phyloP scores from a whole-genome alignment of 768 basidiomycete species.

The Gloeophyllum trabeum region DNA sequence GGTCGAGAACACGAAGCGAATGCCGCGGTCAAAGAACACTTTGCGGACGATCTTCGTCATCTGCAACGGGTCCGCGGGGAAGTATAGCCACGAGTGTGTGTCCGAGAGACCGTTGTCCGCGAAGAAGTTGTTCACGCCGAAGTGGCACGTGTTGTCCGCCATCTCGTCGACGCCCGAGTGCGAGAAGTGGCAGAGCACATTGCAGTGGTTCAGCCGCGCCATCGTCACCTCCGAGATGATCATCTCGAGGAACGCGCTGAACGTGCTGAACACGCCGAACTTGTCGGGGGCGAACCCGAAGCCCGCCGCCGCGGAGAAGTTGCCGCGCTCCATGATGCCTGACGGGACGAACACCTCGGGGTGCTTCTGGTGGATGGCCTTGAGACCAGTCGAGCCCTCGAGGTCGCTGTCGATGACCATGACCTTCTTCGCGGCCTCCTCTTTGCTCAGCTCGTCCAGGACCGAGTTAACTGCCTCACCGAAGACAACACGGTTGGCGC shows the following conservation, averaged over 20 bases:
- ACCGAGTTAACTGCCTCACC: slow-evolving; percentile 78
- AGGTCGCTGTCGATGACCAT: slow-evolving; percentile 89
- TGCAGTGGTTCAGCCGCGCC: slow-evolving; percentile 86
- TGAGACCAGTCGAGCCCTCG: slow-evolving; percentile 84
- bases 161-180: slow-evolving; percentile 59
- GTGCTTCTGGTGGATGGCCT: slow-evolving; percentile 81
- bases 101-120: slow-evolving; percentile 83
- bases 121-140: slow-evolving; percentile 78
- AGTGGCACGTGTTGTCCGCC: slow-evolving; percentile 52
- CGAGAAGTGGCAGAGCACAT: slow-evolving; percentile 82
- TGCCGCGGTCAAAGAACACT: slow-evolving; percentile 74
- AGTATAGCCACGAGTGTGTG: slow-evolving; percentile 71
- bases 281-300: slow-evolving; percentile 79
- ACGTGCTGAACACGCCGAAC: slow-evolving; percentile 84
- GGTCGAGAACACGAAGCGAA: slow-evolving; percentile 84
- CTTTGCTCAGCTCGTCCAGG: slow-evolving; percentile 62
- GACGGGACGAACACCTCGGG: slow-evolving; percentile 80
- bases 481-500: slow-evolving; percentile 75
- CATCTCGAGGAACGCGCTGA: slow-evolving; percentile 91
- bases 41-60: slow-evolving; percentile 68
- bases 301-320: slow-evolving; percentile 76
- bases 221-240: slow-evolving; percentile 81
- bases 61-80: slow-evolving; percentile 77
- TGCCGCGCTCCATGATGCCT: slow-evolving; percentile 83
- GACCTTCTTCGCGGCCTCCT: slow-evolving; percentile 68